Base-by-base conservation (phyloP, 176 grass and related monocot species). In the Carex myosuroides region DNA sequence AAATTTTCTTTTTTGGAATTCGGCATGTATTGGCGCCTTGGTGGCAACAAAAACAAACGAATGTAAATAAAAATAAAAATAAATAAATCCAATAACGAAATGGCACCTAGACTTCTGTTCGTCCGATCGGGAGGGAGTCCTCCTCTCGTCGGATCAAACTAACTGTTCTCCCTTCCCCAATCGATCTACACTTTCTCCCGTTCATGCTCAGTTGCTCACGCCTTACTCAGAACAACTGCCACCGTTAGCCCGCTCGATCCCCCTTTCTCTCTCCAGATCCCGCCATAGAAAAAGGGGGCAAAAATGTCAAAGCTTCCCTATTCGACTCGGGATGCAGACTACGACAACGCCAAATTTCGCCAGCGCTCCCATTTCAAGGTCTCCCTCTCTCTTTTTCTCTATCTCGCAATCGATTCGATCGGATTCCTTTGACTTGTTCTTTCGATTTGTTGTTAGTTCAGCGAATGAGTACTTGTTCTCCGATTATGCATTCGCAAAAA, bases 321-420 rank as follows among this genome's bases (percentile, higher is more conserved):
- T 86, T 90, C 89, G 50, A 89, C 88, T 87, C 91, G 88, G 64
- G 91, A 98, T 89, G 83, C 90, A 32, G 82, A 93, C 24, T 98
- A 95, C 80, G 92, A 98, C 96, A 98, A 98, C 85, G 93, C 91
- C 74, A 95, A 95, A 74, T 98, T 91, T 87, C 95, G 95, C 86
- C 95, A 94, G 74, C 90, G 95, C 76, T 98, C 95, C 37, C 89
- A 84, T 29, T 86, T 94, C 89, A 98, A 90, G 91, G 92, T 94
- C 79, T 46, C 3, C 2, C 12, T 55, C 71, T 14, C 29, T 29
- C 29, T 29, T 6, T 39, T 6, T 39, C 5, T 39, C 37, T 39
- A 39, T 39, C 20, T 55, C 46, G 30, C 72, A 44, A 53, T 76
- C 48, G 41, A 73, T 73, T 4, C 41, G 32, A 69, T 39, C 33